A percentile compares a stretch with the other conserved stretches of the same genome.
Conservation (phyloP, 2,329 filamentous ascomycete genomes). For the Xylariaceae sp. region DNA sequence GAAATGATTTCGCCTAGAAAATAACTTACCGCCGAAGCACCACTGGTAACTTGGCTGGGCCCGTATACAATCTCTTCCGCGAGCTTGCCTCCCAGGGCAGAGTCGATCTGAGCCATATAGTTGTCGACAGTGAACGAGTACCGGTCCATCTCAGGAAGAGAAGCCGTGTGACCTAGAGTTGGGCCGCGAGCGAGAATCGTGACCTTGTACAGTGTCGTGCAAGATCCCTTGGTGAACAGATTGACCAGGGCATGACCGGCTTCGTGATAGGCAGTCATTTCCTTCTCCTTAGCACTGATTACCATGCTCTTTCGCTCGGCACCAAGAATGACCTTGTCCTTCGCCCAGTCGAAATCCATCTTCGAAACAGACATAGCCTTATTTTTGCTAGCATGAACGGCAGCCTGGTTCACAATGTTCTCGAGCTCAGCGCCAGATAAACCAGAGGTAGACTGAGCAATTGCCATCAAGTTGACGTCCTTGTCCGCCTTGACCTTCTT, state of each 20-base stretch:
- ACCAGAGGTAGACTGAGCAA: conserved; percentile 83
- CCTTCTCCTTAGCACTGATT: conserved; percentile 88
- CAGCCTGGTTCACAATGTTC: conserved; percentile 94
- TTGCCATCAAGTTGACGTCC: conserved; percentile 75
- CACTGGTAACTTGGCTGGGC: conserved; percentile 83
- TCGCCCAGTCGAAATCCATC: conserved; percentile 90
- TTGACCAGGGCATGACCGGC: conserved; percentile 90
- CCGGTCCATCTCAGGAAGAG: conserved; percentile 86
- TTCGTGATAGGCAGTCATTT: conserved; percentile 94
- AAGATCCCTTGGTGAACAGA: conserved; percentile 68
- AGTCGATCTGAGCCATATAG: conserved; percentile 73
- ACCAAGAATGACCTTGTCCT: conserved; percentile 97
- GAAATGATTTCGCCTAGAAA: neutral
- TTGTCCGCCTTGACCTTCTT: conserved; percentile 77
- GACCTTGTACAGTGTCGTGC: conserved; percentile 86
- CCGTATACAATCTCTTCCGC: conserved; percentile 91
- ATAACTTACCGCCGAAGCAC: conserved; percentile 66
- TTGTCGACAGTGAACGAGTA: conserved; percentile 84
- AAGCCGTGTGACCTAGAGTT: conserved; percentile 79
- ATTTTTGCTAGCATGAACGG: conserved; percentile 85
- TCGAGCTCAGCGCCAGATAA: conserved; percentile 95
- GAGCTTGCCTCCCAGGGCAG: conserved; percentile 79
- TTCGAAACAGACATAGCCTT: conserved; percentile 71
- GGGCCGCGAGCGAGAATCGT: conserved; percentile 91
- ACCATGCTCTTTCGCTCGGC: conserved; percentile 86